These are phyloP conservation scores for Penicillium cataractarum DNA, from an alignment of 495 filamentous ascomycete genomes.

Conservation along the genomic window DNA sequence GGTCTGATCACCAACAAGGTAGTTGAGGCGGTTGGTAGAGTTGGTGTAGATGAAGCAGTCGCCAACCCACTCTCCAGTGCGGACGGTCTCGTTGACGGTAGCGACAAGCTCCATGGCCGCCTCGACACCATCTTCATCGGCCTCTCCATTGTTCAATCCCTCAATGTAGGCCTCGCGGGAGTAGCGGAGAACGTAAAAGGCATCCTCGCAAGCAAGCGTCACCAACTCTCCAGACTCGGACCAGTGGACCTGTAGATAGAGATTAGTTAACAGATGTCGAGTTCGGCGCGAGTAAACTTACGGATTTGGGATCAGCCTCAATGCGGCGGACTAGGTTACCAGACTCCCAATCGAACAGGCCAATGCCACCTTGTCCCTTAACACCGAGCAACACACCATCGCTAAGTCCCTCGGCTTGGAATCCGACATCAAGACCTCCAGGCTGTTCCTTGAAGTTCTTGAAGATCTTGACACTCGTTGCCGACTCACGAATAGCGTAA, in stretches of 20 bases:
- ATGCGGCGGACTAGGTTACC: conserved; percentile 89
- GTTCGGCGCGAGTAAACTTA: conserved; percentile 38
- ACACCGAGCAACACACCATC: conserved; percentile 94
- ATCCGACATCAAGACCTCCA: conserved; percentile 89
- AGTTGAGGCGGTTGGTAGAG: conserved; percentile 94
- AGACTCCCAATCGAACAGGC: conserved; percentile 94
- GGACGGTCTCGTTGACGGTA: conserved; percentile 90
- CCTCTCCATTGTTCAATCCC: conserved; percentile 75
- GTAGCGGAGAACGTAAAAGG: conserved; percentile 91
- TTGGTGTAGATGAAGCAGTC: conserved; percentile 99
- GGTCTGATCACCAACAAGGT: conserved; percentile 95
- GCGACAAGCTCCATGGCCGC: conserved; percentile 95
- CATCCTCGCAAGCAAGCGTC: conserved; percentile 90
- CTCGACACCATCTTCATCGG: conserved; percentile 96
- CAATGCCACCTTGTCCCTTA: conserved; percentile 90
- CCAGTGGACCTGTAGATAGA: conserved; percentile 81
- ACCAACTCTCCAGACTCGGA: conserved; percentile 95
- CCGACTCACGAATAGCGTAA: conserved; percentile 92
- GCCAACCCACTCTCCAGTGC: conserved; percentile 96
- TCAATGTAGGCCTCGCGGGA: conserved; percentile 83
- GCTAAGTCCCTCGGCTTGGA: conserved; percentile 88
- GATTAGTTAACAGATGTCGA: conserved; percentile 14
- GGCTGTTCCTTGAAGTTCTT: conserved; percentile 96
- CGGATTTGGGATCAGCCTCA: conserved; percentile 86
- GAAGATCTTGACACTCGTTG: conserved; percentile 93